phyloP scores from a whole-genome alignment of 2,329 filamentous ascomycete genomes.

The Sporothrix curviconia region DNA sequence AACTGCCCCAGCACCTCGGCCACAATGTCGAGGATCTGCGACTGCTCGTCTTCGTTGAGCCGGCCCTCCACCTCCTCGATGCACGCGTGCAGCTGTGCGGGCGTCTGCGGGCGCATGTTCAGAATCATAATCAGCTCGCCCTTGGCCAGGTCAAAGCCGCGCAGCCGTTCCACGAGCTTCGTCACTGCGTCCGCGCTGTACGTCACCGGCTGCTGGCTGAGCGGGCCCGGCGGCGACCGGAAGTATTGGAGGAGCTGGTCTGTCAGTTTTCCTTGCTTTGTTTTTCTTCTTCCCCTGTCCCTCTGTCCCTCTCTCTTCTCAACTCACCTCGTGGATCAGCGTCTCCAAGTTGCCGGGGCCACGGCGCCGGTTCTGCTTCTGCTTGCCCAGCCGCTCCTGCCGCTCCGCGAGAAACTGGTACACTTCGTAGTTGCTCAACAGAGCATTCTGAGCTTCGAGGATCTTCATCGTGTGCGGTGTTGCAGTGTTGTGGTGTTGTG shows the following conservation, averaged over 20 bases:
- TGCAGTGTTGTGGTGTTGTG: neutral
- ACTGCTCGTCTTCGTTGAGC: conserved; percentile 53
- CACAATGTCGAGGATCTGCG: conserved; percentile 51
- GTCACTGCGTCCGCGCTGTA: conserved; percentile 49
- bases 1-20: conserved; percentile 52
- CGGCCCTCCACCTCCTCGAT: conserved; percentile 59
- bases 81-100: conserved; percentile 53
- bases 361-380: conserved; percentile 44
- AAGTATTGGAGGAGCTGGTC: conserved; percentile 27
- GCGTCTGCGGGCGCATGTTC: conserved; percentile 55
- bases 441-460: conserved; percentile 61
- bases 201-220: conserved; percentile 47
- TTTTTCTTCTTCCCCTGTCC: neutral
- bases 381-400: conserved; percentile 39
- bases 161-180: conserved; percentile 48
- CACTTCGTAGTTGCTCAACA: conserved; percentile 68
- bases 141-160: conserved; percentile 56
- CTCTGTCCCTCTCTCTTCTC: neutral
- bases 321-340: conserved; percentile 57
- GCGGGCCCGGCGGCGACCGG: conserved; percentile 46
- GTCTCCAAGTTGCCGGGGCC: conserved; percentile 52
- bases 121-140: conserved; percentile 63
- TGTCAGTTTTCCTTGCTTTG: neutral
- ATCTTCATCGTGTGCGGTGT: conserved; percentile 54
- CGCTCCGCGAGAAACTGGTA: conserved; percentile 54